Base-by-base conservation (phyloP, 768 basidiomycete species). In the Pleurotus citrinopileatus region DNA sequence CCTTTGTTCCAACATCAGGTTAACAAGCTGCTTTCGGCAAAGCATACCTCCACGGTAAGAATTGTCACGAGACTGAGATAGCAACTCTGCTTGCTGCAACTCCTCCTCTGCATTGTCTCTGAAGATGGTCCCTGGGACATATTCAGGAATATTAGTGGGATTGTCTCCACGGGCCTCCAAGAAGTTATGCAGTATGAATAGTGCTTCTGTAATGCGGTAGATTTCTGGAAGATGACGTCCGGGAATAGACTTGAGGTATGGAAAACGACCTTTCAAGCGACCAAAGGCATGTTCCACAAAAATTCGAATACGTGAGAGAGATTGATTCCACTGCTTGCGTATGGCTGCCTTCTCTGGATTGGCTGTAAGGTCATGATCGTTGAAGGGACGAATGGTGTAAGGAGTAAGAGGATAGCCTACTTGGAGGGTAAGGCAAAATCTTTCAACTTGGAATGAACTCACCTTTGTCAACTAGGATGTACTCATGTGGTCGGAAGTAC, bases 261-360 rank as follows among this genome's bases (percentile, higher is more conserved):
- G 64, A 53, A 70, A 68, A 9, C 61, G 54, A 5, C 64, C 68
- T 42, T 70, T 68, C n/a, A 67, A 46, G 2, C 55, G 20, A 2
- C 67, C 66, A 61, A 70, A 70, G 9, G 61, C 54, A 59, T 70
- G 68, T 48, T 69, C 64, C n/a, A 65, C 55, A 20, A n/a, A 10
- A 25, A 66, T 64, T 1, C 58, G 57, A 3, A 61, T 29, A 0
- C 15, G 32, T 6, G 64, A 66, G 2, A 67, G 61, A 6, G 25
- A 44, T 2, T 43, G 29, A 40, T 66, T 66, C 27, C 63, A 67
- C 29, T 32, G 29, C 3, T 52, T 48, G 1, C 55, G 58, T 48
- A 57, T 59, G 5, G 50, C 56, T 20, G 44, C 13, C n/a, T 54
- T 27, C 3, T 57, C 53, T 2, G 15, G 12, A 9, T 2, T 4